Conservation (phyloP, 1,139 yeast species). For the Pneumocystis canis region DNA sequence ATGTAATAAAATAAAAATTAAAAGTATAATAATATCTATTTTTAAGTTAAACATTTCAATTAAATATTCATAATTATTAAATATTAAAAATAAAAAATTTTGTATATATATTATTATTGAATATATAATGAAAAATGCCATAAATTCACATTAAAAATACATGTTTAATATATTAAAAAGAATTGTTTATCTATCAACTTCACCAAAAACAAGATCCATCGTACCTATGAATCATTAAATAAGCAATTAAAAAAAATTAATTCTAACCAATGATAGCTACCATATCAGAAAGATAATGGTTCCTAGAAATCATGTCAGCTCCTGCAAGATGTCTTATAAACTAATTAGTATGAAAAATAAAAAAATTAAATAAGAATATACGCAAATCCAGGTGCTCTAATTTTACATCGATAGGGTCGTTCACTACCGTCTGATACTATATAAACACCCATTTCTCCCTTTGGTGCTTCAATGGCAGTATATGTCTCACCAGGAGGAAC, state of each 20-base stretch:
- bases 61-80: not conserved
- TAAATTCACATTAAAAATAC: not conserved
- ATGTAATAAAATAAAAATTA: not conserved
- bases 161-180: not conserved
- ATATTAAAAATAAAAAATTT: too few relatives aligned
- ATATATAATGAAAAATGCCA: too few relatives aligned
- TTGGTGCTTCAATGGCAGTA: conserved; percentile 86
- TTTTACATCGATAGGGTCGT: conserved; percentile 84
- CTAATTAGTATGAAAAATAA: conserved; percentile 54
- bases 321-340: conserved; percentile 49
- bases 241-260: conserved; percentile 35
- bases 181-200: conserved; percentile 59
- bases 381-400: conserved; percentile 87
- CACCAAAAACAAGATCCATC: conserved; percentile 60
- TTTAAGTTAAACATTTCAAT: too few relatives aligned
- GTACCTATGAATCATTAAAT: not conserved
- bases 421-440: conserved; percentile 81
- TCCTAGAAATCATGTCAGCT: conserved; percentile 72
- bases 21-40: not conserved
- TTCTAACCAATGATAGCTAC: conserved; percentile 89
- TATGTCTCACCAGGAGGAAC: conserved; percentile 88
- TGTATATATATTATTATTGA: too few relatives aligned
- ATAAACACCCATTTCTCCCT: conserved; percentile 89
- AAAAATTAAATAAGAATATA: conserved; percentile 76
- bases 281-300: conserved; percentile 80